phyloP scores from a whole-genome alignment of 2,329 filamentous ascomycete species.

The Fusarium sp. region DNA sequence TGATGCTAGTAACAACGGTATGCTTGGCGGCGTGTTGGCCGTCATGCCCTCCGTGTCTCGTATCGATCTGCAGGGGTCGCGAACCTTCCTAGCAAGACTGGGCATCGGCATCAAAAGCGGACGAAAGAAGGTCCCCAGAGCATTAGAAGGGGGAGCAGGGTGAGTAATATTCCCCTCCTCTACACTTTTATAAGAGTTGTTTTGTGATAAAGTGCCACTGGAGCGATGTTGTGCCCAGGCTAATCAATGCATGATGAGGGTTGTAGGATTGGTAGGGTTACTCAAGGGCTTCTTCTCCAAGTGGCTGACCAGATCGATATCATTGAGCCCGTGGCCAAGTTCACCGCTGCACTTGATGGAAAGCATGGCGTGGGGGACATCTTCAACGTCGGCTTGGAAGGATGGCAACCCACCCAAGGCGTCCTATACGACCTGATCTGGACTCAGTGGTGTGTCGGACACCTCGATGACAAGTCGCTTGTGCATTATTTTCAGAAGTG shows the following conservation, averaged over 20 bases:
- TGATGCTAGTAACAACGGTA: background rate
- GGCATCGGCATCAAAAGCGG: background rate
- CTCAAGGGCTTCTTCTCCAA: background rate
- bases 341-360: background rate
- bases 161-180: background rate
- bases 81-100: background rate
- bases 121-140: background rate
- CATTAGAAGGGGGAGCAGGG: slow-evolving; percentile 1
- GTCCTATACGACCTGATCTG: slow-evolving; percentile 83
- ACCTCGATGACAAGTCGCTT: slow-evolving; percentile 83
- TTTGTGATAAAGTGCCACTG: background rate
- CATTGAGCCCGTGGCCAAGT: background rate
- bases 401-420: slow-evolving; percentile 52
- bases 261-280: background rate
- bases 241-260: background rate
- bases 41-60: background rate
- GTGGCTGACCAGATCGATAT: background rate
- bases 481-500: slow-evolving; percentile 77
- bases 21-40: background rate
- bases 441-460: slow-evolving; percentile 91
- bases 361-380: background rate
- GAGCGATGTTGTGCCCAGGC: background rate
- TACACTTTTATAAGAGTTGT: background rate
- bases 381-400: background rate
- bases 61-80: slow-evolving; percentile 1